Evolutionary conservation across 202 grass and related monocot genomes (phyloP).

Genomic region (Saccharum hybrid): DNA sequence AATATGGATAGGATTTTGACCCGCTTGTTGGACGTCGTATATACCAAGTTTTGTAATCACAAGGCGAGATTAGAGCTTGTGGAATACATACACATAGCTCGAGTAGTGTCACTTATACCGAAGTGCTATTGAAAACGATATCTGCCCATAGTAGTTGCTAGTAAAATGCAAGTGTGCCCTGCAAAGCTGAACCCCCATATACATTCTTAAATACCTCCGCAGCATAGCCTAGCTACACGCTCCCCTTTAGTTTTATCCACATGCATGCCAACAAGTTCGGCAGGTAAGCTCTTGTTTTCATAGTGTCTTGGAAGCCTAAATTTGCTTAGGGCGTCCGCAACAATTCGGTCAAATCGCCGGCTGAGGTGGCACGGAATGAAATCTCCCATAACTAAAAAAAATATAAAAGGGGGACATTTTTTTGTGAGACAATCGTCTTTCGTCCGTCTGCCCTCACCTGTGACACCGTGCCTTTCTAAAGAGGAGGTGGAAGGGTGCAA

Average conservation of each 20-base stretch:
- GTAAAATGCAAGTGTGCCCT: background rate
- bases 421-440: too few species aligned
- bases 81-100: background rate
- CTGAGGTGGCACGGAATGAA: too few species aligned
- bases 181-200: background rate
- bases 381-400: too few species aligned
- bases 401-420: too few species aligned
- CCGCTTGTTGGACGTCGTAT: background rate
- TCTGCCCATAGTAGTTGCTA: background rate
- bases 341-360: too few species aligned
- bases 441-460: too few species aligned
- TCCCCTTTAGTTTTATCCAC: background rate
- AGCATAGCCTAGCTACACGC: background rate
- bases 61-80: background rate
- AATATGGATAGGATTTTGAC: background rate
- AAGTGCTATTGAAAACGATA: background rate
- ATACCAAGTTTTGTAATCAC: background rate
- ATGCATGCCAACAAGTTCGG: constrained; percentile 25
- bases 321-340: too few species aligned
- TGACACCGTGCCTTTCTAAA: too few species aligned
- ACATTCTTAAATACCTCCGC: background rate
- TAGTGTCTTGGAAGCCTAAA: background rate
- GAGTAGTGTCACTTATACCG: background rate
- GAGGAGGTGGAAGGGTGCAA: too few species aligned
- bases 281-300: background rate